Percentiles rank a stretch among this genome's conserved stretches.
phyloP scores from a whole-genome alignment of 345 rosid genomes.

The Euphorbia pulcherrima region DNA sequence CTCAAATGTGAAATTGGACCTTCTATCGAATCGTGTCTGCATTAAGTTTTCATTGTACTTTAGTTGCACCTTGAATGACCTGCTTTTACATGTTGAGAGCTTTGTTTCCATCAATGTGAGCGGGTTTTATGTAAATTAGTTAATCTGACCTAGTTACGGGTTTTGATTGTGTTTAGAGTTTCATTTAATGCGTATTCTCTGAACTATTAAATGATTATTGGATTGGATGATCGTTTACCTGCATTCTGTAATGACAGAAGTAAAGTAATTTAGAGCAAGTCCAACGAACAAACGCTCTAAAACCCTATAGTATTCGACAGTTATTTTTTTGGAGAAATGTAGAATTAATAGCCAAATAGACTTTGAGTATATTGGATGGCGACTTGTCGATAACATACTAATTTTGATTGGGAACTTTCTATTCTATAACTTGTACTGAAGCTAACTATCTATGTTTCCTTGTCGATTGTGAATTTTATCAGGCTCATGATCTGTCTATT shows the following conservation, averaged over 20 bases:
- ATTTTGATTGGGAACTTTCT: constrained; percentile 3
- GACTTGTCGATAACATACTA: constrained; percentile 38
- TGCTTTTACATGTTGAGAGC: background rate
- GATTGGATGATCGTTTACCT: no score
- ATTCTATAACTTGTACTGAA: background rate
- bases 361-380: constrained; percentile 62
- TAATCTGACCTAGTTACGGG: no score
- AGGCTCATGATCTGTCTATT: constrained; percentile 40
- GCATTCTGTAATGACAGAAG: no score
- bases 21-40: no score
- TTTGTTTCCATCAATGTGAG: no score
- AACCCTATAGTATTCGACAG: constrained; percentile 47
- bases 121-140: no score
- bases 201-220: no score
- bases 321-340: constrained; percentile 40
- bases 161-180: no score
- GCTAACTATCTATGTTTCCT: background rate
- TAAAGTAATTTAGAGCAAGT: constrained; percentile 52
- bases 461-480: constrained; percentile 16
- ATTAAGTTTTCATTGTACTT: no score
- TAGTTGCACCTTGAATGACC: background rate
- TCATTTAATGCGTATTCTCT: no score
- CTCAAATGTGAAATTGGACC: no score
- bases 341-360: constrained; percentile 61
- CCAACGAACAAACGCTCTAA: constrained; percentile 44